Base-by-base conservation (phyloP, 176 grass and related monocot genomes). In the Avena insularis region DNA sequence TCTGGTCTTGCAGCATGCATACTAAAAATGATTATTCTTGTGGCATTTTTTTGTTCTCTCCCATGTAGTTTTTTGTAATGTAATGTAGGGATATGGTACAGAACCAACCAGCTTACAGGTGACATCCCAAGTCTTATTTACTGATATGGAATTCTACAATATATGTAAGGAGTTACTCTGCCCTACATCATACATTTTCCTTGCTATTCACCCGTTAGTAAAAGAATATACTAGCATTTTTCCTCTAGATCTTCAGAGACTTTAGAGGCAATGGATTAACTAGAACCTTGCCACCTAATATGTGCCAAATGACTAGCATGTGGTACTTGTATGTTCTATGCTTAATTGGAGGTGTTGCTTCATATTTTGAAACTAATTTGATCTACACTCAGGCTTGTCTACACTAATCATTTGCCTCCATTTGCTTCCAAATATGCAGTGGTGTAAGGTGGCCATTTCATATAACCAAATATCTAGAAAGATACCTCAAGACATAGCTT, bases 111-210 rank as follows among this genome's bases (percentile, higher is more conserved):
- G 61, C 92, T 94, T 51, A 87, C 88, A 9, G 93, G 96, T 2
- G 93, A 98, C 31, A 95, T 98, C 23, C 92, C 92, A 8, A 86
- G 90, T 65, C 92, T 98, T 70, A 92, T 94, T n/a, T 98, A 95
- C 71, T 95, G 93, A 93, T 95, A 98, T 79, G 93, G 94, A 94
- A 92, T 98, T 60, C 77, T 98, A n/a, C 96, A 95, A 69, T 98
- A 95, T 80, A 79, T 94, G 96, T 98, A 83, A 88, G 86, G 56
- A 63, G 15, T 40, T 9, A 78, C 48, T 1, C 14, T 56, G 2
- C 3, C 15, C 74, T 65, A 11, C 9, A 75, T 0, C 48, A 67
- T 13, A 25, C 36, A 33, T 69, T 70, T 74, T 71, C 2, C 3
- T 45, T 36, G 56, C 57, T 48, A 12, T 87, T 88, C 4, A 40